These are phyloP conservation scores for Fusarium nurragi DNA, from an alignment of 2,329 filamentous ascomycete genomes.

Conservation along the genomic window DNA sequence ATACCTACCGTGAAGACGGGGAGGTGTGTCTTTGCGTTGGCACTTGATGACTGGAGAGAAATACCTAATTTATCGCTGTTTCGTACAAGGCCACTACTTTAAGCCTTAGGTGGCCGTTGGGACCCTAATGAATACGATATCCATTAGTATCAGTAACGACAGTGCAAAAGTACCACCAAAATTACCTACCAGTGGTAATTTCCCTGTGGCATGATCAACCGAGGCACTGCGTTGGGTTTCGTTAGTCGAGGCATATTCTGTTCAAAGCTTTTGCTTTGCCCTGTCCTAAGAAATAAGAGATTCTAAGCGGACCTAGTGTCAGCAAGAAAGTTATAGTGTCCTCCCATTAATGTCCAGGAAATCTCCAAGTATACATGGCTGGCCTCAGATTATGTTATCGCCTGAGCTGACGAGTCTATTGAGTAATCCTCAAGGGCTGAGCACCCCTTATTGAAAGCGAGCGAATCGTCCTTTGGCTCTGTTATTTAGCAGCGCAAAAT, in stretches of 20 bases:
- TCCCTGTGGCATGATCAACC: not conserved
- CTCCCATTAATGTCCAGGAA: too few relatives aligned
- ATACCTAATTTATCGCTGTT: not conserved
- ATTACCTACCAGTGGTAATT: not conserved
- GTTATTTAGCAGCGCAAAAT: not conserved
- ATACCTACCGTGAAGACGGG: too few relatives aligned
- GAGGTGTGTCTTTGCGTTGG: not conserved
- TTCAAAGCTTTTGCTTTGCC: not conserved
- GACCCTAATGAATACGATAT: not conserved
- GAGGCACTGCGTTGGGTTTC: not conserved
- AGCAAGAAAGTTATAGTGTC: not conserved
- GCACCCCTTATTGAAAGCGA: constrained; percentile 14
- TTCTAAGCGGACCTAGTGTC: not conserved
- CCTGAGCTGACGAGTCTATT: not conserved
- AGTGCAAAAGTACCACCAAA: not conserved
- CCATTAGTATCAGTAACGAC: not conserved
- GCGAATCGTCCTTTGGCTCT: not conserved
- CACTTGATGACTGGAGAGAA: not conserved
- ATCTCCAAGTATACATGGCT: not conserved
- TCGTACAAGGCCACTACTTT: not conserved
- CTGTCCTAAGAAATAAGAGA: not conserved
- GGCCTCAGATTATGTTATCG: not conserved
- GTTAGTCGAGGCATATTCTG: not conserved
- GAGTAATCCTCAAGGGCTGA: not conserved
- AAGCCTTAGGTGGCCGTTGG: not conserved